Base-by-base conservation (phyloP, 2,329 filamentous ascomycete genomes). In the Diplodia sapinea region DNA sequence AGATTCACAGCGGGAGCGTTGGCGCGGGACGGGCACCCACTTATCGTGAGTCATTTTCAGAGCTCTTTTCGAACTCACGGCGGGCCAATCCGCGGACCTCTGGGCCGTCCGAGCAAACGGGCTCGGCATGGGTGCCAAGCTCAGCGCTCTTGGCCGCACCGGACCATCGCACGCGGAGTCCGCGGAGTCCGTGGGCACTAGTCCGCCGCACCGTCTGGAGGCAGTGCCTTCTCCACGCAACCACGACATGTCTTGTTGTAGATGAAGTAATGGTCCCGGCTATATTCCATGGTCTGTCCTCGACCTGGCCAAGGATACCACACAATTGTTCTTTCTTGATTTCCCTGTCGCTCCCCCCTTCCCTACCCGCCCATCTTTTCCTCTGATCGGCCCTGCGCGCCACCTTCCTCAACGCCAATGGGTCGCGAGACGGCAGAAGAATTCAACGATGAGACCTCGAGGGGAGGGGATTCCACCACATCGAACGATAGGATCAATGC, bases 1-100 rank as follows among this genome's bases (percentile, higher is more conserved):
- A n/a, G 29, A 2, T 12, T 50, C 17, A 1, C 36, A 29, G 20
- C 13, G 20, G 43, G 57, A 50, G 26, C 20, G 17, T 8, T 38
- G 40, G 57, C 40, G 43, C 43, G 26, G 29, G 40, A 62, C 17
- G 20, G 40, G 9, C 57, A n/a, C 17, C 26, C 26, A 26, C 26
- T 26, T n/a, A 17, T 20, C n/a, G 12, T 52, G 47, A 52, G n/a
- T 64, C 61, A 64, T 8, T 52, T 31, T 31, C 33, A n/a, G 38
- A 17, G 4, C 7, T 31, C 20, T 12, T n/a, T 8, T 20, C 12
- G n/a, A 47, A n/a, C 26, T 4, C 26, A 26, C 26, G 13, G 9
- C 38, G 13, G 40, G 23, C 26, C 15, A 43, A 43, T 15, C 40
- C 17, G 40, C 23, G 26, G 26, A 17, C 11, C 17, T 23, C 17